Base-by-base conservation (phyloP, 345 rosid species). In the Eucalyptus coolabah region DNA sequence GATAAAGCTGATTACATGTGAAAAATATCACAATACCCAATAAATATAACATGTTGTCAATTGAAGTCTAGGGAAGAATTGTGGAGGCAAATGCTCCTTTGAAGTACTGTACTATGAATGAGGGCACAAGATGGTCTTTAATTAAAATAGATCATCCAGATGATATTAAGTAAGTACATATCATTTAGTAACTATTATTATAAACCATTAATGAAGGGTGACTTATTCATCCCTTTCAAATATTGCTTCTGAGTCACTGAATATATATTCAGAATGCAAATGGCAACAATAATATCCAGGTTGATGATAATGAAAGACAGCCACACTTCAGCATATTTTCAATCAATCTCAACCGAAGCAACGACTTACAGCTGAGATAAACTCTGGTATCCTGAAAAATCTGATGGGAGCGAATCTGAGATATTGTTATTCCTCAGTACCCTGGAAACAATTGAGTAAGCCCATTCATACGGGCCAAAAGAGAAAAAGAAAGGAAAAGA, bases 361-460 rank as follows among this genome's bases (percentile, higher is more conserved):
- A 26, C 5, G 23, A 87, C 91, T 89, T 56, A 89, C 91, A 87
- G 89, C 45, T 69, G 88, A 72, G 50, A 90, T 86, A 92, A 92
- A 50, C 82, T 53, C 40, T 13, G 88, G 89, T 56, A 89, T 56
- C 92, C 92, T 89, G 91, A 92, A 88, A 94, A 92, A 88, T 90
- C 37, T 34, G 93, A 90, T 40, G 94, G 93, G 88, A 93, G 91
- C 34, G 92, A 91, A 60, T 91, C 93, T 19, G 93, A 90, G 63
- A 93, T 91, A 32, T 94, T 91, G 69, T 89, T 92, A 88, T 94
- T 94, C 88, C 95, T 56, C 69, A 94, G 45, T 86, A 89, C 90
- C 89, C 95, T 93, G 92, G 86, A 90, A 34, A 14, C 86, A n/a
- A 85, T 21, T 4, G 26, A 26, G 47, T 37, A 10, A 21, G 28